Percentiles rank a stretch among this genome's conserved stretches.
These are phyloP conservation scores for Citrus unshiu DNA, from an alignment of 345 rosid species.

Conservation along the genomic window DNA sequence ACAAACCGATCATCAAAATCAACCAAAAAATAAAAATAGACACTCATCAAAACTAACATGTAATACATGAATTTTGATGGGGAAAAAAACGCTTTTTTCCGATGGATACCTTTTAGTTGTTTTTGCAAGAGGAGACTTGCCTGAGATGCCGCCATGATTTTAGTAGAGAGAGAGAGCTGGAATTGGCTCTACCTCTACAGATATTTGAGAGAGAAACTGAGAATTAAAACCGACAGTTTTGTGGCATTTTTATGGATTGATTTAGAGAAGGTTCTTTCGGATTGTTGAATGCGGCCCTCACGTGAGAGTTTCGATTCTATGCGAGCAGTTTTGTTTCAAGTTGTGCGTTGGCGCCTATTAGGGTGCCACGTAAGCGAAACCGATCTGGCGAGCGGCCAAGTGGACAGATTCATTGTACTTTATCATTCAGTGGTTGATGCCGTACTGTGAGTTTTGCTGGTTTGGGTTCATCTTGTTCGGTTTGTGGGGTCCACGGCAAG, in stretches of 20 bases:
- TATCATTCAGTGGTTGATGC: too few relatives aligned
- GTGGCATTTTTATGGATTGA: conserved; percentile 17
- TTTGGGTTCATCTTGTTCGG: not conserved
- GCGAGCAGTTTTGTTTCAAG: not conserved
- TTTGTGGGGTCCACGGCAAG: not conserved
- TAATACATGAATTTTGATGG: not conserved
- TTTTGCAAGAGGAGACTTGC: conserved; percentile 95
- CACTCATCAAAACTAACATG: not conserved
- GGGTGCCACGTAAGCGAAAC: not conserved
- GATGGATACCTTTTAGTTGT: conserved; percentile 69
- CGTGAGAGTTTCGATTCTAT: not conserved
- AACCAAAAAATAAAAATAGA: not conserved
- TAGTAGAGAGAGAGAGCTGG: conserved; percentile 2
- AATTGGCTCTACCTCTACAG: not conserved
- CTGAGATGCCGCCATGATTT: conserved; percentile 51
- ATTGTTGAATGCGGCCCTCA: conserved; percentile 11
- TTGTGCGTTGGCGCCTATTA: rapidly evolving
- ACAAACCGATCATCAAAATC: conserved; percentile 16
- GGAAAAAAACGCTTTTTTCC: not conserved
- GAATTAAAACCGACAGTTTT: not conserved
- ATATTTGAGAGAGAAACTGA: not conserved
- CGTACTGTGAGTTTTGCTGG: not conserved
- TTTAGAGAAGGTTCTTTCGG: conserved; percentile 19
- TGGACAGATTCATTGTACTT: not conserved
- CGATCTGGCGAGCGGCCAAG: not conserved